Evolutionary conservation across 2,329 filamentous ascomycete genomes (phyloP), one percentile per base, ranked within the genome.

Genomic region (Dendrostoma leiphaemia): DNA sequence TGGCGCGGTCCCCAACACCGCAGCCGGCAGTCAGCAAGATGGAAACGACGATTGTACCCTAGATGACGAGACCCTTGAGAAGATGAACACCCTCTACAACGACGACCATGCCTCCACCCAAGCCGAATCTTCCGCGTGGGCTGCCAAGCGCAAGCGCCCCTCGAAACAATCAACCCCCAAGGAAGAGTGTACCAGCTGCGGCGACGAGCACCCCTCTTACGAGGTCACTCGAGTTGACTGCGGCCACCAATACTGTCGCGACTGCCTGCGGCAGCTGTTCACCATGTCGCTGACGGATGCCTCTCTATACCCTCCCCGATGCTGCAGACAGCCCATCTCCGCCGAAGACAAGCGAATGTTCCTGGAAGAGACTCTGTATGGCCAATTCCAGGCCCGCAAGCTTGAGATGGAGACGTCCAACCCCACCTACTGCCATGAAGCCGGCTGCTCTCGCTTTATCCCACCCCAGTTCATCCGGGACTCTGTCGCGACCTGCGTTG

Each of bases 401-500:
- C 19, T 75, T 2, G 82, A 86, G 61, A 71, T 75, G 6, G 69
- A 71, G 1, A 79, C 77, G 0, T 62, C 65, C 0, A 67, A 83
- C 50, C 66, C 74, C 9, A 79, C 70, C 0, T 85, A 85, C 61
- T 86, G 83, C 57, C 71, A 74, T 28, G 53, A 54, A 0, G 52
- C 64, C 0, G 43, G 59, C 0, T 84, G 82, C 55, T 76, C 72
- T 0, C 59, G 62, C 0, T 85, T 83, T 60, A 74, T 85, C 3
- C 68, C 65, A 0, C 56, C 61, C 0, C 26, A 56, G 1, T 59
- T 59, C 4, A 72, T 78, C 32, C 3, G 54, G 0, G 55, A 24
- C 3, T 65, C 72, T 0, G 37, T 70, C 0, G 81, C 68, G 0
- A 66, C 53, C 0, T 85, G 82, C 40, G 51, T 58, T 0, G 19